A percentile compares a stretch with the other conserved stretches of the same genome.
Conservation (phyloP, 768 basidiomycete genomes). For the Boletus rubropictus region DNA sequence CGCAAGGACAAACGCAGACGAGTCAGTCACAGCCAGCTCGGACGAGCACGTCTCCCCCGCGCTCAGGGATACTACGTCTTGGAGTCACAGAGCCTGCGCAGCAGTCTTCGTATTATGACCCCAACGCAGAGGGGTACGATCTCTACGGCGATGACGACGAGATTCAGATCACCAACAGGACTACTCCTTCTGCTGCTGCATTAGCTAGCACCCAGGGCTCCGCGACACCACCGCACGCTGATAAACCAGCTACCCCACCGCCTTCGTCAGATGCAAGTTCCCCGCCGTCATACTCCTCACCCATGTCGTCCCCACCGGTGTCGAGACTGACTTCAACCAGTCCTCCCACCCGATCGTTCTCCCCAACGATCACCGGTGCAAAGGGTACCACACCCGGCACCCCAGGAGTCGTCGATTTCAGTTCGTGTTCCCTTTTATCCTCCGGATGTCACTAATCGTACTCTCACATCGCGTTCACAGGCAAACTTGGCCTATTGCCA, state of each 20-base stretch:
- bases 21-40: constrained; percentile 6
- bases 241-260: not conserved
- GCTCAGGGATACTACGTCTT: constrained; percentile 5
- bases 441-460: not conserved
- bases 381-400: constrained; percentile 13
- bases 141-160: constrained; percentile 18
- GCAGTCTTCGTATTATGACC: constrained; percentile 33
- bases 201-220: not conserved
- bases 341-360: constrained; percentile 5
- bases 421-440: constrained; percentile 14
- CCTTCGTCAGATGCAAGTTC: constrained; percentile 2
- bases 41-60: constrained; percentile 12
- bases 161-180: constrained; percentile 9
- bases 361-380: constrained; percentile 5
- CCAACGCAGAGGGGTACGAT: constrained; percentile 29
- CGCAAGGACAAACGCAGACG: not conserved
- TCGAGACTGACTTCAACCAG: not conserved
- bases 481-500: constrained; percentile 65
- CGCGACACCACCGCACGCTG: not conserved
- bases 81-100: not conserved
- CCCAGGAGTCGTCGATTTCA: constrained; percentile 29
- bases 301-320: not conserved
- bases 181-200: not conserved
- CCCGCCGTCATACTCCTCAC: constrained; percentile 4
- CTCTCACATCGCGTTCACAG: constrained; percentile 25